These are phyloP conservation scores for Colletotrichum theobromicola DNA, from an alignment of 2,329 filamentous ascomycete genomes.

Conservation along the genomic window DNA sequence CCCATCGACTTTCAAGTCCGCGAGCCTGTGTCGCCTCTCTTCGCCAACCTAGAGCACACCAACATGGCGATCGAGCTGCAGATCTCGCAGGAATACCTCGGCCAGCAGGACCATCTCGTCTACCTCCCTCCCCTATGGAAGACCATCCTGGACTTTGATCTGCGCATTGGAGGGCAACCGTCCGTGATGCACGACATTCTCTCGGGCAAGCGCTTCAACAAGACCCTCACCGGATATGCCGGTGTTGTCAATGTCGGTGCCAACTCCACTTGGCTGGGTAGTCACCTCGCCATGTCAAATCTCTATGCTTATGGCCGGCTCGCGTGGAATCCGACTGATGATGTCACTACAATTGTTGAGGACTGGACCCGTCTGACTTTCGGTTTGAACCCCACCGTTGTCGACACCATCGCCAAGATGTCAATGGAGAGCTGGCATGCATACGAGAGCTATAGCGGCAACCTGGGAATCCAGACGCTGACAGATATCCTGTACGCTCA, in stretches of 20 bases:
- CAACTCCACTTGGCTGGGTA: conserved; percentile 72
- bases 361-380: conserved; percentile 76
- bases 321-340: conserved; percentile 65
- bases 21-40: conserved; percentile 70
- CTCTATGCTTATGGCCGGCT: conserved; percentile 72
- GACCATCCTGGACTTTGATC: conserved; percentile 69
- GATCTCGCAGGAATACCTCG: conserved; percentile 73
- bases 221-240: conserved; percentile 64
- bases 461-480: conserved; percentile 72
- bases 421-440: conserved; percentile 74
- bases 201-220: conserved; percentile 62
- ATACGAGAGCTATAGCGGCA: conserved; percentile 75
- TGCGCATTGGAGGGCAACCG: conserved; percentile 61
- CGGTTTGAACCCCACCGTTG: conserved; percentile 55
- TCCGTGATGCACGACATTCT: conserved; percentile 66
- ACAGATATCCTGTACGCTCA: conserved; percentile 72
- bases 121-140: conserved; percentile 75
- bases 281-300: conserved; percentile 74
- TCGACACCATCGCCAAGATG: conserved; percentile 64
- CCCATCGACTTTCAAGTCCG: conserved; percentile 78
- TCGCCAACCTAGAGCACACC: conserved; percentile 54
- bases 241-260: conserved; percentile 72
- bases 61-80: conserved; percentile 66
- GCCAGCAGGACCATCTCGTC: conserved; percentile 72
- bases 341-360: conserved; percentile 56